phyloP scores from a whole-genome alignment of 2,329 filamentous ascomycete genomes.

The Fusarium nanum region DNA sequence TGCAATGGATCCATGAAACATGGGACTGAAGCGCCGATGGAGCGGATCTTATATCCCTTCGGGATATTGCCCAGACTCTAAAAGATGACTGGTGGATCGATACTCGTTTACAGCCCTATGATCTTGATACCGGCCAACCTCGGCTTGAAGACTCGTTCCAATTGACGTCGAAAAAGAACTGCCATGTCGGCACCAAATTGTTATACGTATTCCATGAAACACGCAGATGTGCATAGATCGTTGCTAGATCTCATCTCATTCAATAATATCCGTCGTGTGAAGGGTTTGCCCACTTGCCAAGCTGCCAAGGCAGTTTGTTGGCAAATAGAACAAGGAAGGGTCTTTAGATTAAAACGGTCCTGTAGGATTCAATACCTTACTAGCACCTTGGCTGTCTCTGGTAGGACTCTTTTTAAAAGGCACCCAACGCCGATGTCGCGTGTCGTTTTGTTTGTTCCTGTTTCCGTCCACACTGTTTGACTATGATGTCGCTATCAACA shows the following conservation, averaged over 20 bases:
- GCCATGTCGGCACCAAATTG: rapidly evolving
- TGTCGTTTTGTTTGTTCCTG: background rate
- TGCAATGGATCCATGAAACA: too few relatives aligned
- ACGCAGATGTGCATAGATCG: background rate
- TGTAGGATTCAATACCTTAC: background rate
- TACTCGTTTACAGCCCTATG: background rate
- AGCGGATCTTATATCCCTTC: background rate
- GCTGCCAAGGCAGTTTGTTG: background rate
- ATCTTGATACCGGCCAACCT: background rate
- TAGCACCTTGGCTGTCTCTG: background rate
- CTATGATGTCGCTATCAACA: background rate
- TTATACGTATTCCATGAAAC: background rate
- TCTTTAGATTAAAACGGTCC: background rate
- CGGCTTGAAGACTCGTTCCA: background rate
- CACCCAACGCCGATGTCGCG: background rate
- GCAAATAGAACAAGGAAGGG: background rate
- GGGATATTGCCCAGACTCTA: background rate
- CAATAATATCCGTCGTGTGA: background rate
- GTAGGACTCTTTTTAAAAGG: background rate
- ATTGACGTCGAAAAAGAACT: too few relatives aligned
- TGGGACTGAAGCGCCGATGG: background rate
- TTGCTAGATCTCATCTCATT: background rate
- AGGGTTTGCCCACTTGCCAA: background rate
- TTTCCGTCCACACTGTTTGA: background rate
- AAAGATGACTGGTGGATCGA: background rate